Conservation (phyloP, 805 yeast genomes). For the Sugiyamaella marilandica region DNA sequence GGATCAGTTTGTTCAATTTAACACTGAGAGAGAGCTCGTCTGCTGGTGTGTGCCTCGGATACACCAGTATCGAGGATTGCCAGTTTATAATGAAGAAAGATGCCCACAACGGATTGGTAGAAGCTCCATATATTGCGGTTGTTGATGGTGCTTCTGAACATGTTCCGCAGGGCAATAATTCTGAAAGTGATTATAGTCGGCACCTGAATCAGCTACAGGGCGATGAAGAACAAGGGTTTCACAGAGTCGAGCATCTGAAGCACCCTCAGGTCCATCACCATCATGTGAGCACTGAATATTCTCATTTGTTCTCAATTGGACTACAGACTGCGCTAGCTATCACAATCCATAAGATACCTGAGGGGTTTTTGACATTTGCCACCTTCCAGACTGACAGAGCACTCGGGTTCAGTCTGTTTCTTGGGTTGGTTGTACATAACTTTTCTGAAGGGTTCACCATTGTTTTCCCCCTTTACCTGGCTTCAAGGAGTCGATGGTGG, state of each 20-base stretch:
- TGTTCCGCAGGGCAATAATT: not conserved
- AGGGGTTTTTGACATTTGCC: constrained; percentile 84
- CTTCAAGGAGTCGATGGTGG: constrained; percentile 54
- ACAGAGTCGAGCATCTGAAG: constrained; percentile 5
- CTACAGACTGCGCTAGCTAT: constrained; percentile 86
- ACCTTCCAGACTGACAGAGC: constrained; percentile 63
- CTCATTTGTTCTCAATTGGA: constrained; percentile 79
- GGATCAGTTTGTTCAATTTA: constrained; percentile 17
- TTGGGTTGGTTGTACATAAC: constrained; percentile 84
- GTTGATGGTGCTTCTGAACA: not conserved
- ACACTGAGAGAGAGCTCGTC: constrained; percentile 23
- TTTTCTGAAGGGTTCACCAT: constrained; percentile 92
- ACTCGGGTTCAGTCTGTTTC: constrained; percentile 73
- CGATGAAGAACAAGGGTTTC: constrained; percentile 7
- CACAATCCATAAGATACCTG: constrained; percentile 87
- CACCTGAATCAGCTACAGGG: constrained; percentile 11
- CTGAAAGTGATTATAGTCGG: not conserved
- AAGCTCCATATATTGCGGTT: not conserved
- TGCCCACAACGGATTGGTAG: not conserved
- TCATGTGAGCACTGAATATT: constrained; percentile 69
- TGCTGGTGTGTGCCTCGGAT: constrained; percentile 48
- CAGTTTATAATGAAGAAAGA: not conserved
- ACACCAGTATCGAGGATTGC: constrained; percentile 27
- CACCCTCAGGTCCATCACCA: constrained; percentile 54
- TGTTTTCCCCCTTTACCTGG: constrained; percentile 83